Conservation (phyloP, 192 early-diverging fungal species). For the Cetraspora pellucida region DNA sequence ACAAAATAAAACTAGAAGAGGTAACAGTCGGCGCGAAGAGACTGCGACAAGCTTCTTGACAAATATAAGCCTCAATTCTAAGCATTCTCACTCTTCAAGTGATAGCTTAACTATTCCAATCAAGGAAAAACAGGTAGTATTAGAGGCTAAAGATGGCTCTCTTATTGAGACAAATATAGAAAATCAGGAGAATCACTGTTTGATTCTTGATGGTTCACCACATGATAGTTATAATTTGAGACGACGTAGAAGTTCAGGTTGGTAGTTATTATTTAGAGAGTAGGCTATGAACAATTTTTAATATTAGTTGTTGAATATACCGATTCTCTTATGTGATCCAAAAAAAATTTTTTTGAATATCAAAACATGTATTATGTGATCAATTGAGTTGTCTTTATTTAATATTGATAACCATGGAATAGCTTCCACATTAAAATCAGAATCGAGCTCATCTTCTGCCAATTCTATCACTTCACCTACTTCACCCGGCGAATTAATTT, state of each 20-base stretch:
- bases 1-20: slow-evolving; percentile 1
- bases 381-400: neutral
- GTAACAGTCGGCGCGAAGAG: slow-evolving; percentile 20
- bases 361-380: neutral
- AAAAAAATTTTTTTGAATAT: neutral
- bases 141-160: neutral
- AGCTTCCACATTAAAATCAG: slow-evolving; percentile 16
- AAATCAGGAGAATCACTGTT: neutral
- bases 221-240: neutral
- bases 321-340: neutral
- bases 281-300: neutral
- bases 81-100: slow-evolving; percentile 1
- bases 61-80: slow-evolving; percentile 6
- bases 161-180: neutral
- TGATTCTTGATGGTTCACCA: neutral
- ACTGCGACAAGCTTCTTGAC: slow-evolving; percentile 15
- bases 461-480: neutral
- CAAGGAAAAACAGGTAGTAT: slow-evolving; percentile 8
- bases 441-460: slow-evolving; percentile 23
- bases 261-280: neutral
- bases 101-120: neutral
- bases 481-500: neutral
- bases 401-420: slow-evolving; percentile 2
- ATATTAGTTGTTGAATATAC: neutral
- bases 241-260: slow-evolving; percentile 23